A percentile compares a stretch with the other conserved stretches of the same genome.
phyloP scores from a whole-genome alignment of 495 filamentous ascomycete species.

The Daldinia vernicosa region DNA sequence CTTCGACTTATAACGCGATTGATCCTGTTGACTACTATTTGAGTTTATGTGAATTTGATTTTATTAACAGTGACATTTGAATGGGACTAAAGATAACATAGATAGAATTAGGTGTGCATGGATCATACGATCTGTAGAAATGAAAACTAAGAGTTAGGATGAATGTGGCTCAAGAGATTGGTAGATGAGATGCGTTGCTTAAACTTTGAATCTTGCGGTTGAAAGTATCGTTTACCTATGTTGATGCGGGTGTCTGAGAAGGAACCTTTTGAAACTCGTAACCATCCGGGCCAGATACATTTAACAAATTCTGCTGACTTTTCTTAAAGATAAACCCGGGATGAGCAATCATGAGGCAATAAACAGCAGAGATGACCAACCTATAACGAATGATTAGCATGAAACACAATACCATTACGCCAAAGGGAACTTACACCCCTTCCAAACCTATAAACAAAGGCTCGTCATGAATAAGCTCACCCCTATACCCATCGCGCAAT shows the following conservation, averaged over 20 bases:
- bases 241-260: background rate
- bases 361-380: background rate
- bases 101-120: background rate
- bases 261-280: slow-evolving; percentile 3
- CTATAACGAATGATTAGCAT: background rate
- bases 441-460: slow-evolving; percentile 61
- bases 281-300: background rate
- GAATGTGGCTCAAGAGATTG: background rate
- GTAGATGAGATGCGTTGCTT: no score
- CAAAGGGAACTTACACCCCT: slow-evolving; percentile 8
- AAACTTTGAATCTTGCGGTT: background rate
- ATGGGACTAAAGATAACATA: background rate
- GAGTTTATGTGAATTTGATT: background rate
- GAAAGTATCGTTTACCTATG: background rate
- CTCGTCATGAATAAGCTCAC: slow-evolving; percentile 55
- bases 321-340: slow-evolving; percentile 10
- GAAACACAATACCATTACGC: background rate
- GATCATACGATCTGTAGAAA: background rate
- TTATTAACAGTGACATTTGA: background rate
- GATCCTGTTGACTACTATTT: no score
- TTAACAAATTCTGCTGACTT: background rate
- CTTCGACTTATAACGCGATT: background rate
- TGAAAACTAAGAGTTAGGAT: background rate
- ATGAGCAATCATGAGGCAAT: slow-evolving; percentile 10
- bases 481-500: slow-evolving; percentile 56